phyloP scores from a whole-genome alignment of 805 yeast genomes.

The Candida chilensis region DNA sequence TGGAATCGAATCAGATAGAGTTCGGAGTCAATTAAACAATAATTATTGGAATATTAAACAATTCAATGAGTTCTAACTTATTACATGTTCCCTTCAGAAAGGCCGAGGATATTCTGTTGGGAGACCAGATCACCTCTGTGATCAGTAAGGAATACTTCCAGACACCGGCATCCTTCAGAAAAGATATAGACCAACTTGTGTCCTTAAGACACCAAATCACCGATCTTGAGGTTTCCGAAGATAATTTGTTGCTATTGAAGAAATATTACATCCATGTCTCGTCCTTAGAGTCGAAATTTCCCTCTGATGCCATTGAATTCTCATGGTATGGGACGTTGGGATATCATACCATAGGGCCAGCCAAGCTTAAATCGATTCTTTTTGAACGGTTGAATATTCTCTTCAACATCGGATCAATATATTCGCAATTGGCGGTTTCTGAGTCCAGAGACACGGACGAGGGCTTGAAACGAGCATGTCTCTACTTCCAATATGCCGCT shows the following conservation, averaged over 20 bases:
- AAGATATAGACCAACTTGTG: slow-evolving; percentile 32
- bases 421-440: slow-evolving; percentile 44
- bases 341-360: slow-evolving; percentile 38
- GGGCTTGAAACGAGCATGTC: slow-evolving; percentile 54
- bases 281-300: slow-evolving; percentile 46
- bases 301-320: slow-evolving; percentile 49
- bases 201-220: slow-evolving; percentile 32
- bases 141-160: slow-evolving; percentile 41
- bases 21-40: too few relatives aligned
- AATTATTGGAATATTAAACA: too few relatives aligned
- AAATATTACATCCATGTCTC: slow-evolving; percentile 39
- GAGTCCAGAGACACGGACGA: slow-evolving; percentile 37
- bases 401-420: slow-evolving; percentile 61
- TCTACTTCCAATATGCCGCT: slow-evolving; percentile 62
- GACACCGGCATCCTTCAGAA: slow-evolving; percentile 25
- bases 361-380: slow-evolving; percentile 33
- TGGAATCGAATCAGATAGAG: too few relatives aligned
- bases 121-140: slow-evolving; percentile 23
- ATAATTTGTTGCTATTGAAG: slow-evolving; percentile 23
- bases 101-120: slow-evolving; percentile 31
- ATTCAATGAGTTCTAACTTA: slow-evolving; percentile 26
- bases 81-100: slow-evolving; percentile 42
- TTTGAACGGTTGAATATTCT: slow-evolving; percentile 57
- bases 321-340: slow-evolving; percentile 71
- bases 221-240: slow-evolving; percentile 20